Evolutionary conservation across 441 rosid species (phyloP).

Genomic region (Metrosideros polymorpha): DNA sequence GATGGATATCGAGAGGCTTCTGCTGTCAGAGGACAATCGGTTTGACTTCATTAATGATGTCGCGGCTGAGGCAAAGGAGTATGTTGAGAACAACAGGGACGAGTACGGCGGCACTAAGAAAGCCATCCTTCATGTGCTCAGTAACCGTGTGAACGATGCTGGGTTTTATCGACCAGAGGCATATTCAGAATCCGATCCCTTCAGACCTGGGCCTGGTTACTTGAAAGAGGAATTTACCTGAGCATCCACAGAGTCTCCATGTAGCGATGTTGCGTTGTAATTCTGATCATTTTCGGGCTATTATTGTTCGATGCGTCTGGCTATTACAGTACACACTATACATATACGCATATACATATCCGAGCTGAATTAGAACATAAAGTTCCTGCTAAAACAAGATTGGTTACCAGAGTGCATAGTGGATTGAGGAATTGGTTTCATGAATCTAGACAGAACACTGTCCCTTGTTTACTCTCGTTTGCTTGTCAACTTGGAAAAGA

Average conservation of each 20-base stretch:
- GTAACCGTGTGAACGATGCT: slow-evolving; percentile 67
- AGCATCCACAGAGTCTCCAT: background rate
- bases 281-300: background rate
- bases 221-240: slow-evolving; percentile 51
- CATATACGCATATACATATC: background rate
- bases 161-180: slow-evolving; percentile 70
- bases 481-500: background rate
- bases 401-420: background rate
- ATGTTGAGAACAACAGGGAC: slow-evolving; percentile 59
- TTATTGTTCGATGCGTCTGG: background rate
- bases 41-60: slow-evolving; percentile 67
- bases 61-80: slow-evolving; percentile 80
- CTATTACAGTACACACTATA: background rate
- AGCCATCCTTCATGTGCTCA: slow-evolving; percentile 73
- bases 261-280: background rate
- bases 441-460: background rate
- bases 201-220: slow-evolving; percentile 66
- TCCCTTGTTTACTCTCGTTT: background rate
- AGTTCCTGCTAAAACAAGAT: background rate
- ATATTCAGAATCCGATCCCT: slow-evolving; percentile 64
- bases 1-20: slow-evolving; percentile 58
- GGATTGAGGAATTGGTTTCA: background rate
- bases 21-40: slow-evolving; percentile 62
- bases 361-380: background rate
- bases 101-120: slow-evolving; percentile 75